These are phyloP conservation scores for Pseudocercospora cruenta DNA, from an alignment of 2,329 filamentous ascomycete genomes.

Conservation along the genomic window DNA sequence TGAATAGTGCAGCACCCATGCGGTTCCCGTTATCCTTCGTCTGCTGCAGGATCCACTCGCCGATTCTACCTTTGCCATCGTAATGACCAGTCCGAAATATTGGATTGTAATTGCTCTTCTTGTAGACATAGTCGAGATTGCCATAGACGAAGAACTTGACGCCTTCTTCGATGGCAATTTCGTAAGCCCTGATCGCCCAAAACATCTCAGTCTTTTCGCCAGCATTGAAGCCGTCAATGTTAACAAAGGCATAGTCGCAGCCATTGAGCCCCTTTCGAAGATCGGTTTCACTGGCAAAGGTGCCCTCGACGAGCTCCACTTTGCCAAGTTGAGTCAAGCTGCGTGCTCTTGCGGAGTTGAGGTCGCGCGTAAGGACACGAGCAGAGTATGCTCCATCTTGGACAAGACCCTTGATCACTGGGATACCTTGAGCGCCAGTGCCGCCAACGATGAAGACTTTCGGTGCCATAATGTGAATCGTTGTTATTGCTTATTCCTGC, in stretches of 20 bases:
- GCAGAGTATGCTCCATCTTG: slow-evolving; percentile 46
- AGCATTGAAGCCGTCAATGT: slow-evolving; percentile 58
- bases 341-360: slow-evolving; percentile 46
- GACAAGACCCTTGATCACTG: slow-evolving; percentile 31
- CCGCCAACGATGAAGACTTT: slow-evolving; percentile 36
- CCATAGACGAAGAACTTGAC: slow-evolving; percentile 53
- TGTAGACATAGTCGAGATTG: slow-evolving; percentile 55
- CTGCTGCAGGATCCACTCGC: slow-evolving; percentile 37
- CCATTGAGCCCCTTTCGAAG: slow-evolving; percentile 52
- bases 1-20: slow-evolving; percentile 37
- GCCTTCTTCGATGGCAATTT: slow-evolving; percentile 42
- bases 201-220: slow-evolving; percentile 58
- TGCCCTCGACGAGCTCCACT: slow-evolving; percentile 54
- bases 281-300: slow-evolving; percentile 51
- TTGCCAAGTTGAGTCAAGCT: slow-evolving; percentile 49
- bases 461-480: slow-evolving; percentile 18
- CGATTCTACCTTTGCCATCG: slow-evolving; percentile 44
- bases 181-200: slow-evolving; percentile 46
- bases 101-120: slow-evolving; percentile 53
- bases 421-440: slow-evolving; percentile 35
- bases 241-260: slow-evolving; percentile 57
- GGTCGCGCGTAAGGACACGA: slow-evolving; percentile 54
- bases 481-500: no score
- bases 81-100: slow-evolving; percentile 55
- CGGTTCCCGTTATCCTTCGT: slow-evolving; percentile 26